phyloP scores from a whole-genome alignment of 768 basidiomycete genomes.

The Amanita phalloides region DNA sequence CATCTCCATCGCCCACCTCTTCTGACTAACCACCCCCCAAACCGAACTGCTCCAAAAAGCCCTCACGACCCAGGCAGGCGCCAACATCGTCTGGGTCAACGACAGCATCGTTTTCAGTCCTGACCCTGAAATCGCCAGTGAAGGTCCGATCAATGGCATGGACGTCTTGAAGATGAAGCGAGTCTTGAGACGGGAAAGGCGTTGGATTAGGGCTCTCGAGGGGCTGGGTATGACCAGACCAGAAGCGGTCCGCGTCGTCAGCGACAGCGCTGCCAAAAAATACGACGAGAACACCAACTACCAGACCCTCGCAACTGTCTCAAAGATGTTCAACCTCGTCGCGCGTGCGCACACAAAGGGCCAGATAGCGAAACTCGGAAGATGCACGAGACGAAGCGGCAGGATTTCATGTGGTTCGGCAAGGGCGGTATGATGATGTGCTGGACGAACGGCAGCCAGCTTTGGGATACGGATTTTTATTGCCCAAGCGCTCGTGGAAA shows the following conservation, averaged over 20 bases:
- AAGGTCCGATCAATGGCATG: conserved; percentile 39
- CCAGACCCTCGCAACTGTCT: conserved; percentile 86
- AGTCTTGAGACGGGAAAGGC: conserved; percentile 64
- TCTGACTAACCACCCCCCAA: not conserved
- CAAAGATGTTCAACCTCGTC: conserved; percentile 93
- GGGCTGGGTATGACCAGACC: conserved; percentile 48
- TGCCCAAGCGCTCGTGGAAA: conserved; percentile 86
- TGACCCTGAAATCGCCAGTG: not conserved
- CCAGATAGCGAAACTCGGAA: conserved; percentile 66
- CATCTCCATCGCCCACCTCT: conserved; percentile 18
- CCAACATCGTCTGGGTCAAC: conserved; percentile 70
- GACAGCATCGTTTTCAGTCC: conserved; percentile 41
- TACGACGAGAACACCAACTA: conserved; percentile 96
- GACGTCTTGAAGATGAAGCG: conserved; percentile 64
- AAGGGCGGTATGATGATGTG: conserved; percentile 90
- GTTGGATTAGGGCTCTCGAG: conserved; percentile 45
- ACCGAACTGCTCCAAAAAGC: conserved; percentile 52
- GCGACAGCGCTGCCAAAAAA: conserved; percentile 42
- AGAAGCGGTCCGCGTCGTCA: conserved; percentile 66
- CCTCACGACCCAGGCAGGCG: conserved; percentile 37
- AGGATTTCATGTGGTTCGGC: conserved; percentile 93
- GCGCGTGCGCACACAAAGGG: conserved; percentile 66
- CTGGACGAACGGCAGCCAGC: conserved; percentile 89
- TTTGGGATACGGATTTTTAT: conserved; percentile 93
- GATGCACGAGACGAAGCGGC: conserved; percentile 62